Conservation (phyloP, 2,329 filamentous ascomycete species). For the Aspergillus sp. region DNA sequence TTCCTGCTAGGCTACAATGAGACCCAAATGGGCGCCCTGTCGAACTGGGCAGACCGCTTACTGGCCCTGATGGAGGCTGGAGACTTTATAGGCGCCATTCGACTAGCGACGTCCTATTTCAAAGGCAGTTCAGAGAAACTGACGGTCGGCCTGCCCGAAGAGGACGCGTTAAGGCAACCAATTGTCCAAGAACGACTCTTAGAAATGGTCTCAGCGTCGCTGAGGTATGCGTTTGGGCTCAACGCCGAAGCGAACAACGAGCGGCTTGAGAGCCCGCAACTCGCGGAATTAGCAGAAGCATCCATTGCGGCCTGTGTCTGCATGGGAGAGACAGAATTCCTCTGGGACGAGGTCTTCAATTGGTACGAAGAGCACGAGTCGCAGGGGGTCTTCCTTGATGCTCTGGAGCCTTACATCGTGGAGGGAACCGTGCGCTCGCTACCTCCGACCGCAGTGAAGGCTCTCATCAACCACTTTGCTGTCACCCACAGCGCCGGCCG, state of each 20-base stretch:
- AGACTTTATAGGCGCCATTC: constrained; percentile 89
- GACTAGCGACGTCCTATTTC: constrained; percentile 86
- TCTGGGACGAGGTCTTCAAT: constrained; percentile 86
- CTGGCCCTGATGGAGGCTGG: constrained; percentile 92
- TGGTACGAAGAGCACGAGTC: constrained; percentile 73
- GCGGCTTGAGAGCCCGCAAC: constrained; percentile 51
- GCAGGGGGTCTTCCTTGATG: constrained; percentile 73
- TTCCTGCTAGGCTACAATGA: constrained; percentile 94
- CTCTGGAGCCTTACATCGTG: constrained; percentile 78
- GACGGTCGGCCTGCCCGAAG: constrained; percentile 85
- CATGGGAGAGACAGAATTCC: constrained; percentile 68
- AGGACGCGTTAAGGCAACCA: constrained; percentile 62
- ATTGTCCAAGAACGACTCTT: constrained; percentile 83
- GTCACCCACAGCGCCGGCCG: constrained; percentile 64
- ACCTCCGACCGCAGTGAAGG: constrained; percentile 77
- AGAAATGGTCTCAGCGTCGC: constrained; percentile 86
- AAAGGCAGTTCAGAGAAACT: constrained; percentile 85
- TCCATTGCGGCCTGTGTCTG: constrained; percentile 77
- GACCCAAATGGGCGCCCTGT: constrained; percentile 79
- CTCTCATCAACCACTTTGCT: constrained; percentile 74
- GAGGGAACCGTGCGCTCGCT: constrained; percentile 65
- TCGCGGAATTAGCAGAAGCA: constrained; percentile 70
- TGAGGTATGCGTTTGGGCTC: constrained; percentile 78
- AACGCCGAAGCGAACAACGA: constrained; percentile 40
- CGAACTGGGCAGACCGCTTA: constrained; percentile 93